Evolutionary conservation across 352 stramenopile genomes (phyloP).

Genomic region (Peronospora belbahrii): DNA sequence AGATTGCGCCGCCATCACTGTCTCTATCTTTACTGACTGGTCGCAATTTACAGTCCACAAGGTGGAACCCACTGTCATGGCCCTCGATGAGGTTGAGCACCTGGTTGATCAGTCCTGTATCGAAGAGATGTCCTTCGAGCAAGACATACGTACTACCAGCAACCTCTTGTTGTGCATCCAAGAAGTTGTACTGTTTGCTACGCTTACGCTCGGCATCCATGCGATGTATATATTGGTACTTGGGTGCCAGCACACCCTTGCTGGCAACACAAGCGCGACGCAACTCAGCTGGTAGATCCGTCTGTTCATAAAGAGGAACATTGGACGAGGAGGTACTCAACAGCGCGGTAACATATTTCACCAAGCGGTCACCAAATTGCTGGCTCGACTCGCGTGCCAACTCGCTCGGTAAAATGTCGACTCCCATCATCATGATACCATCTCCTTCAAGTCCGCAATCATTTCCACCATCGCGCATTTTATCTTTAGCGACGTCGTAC

Average conservation of each 20-base stretch:
- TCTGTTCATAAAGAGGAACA: conserved; percentile 40
- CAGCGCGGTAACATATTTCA: conserved; percentile 75
- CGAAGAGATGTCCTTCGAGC: conserved; percentile 92
- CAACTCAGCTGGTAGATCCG: conserved; percentile 67
- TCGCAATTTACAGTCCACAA: conserved; percentile 88
- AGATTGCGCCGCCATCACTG: conserved; percentile 29
- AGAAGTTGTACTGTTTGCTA: conserved; percentile 55
- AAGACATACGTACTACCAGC: conserved; percentile 73
- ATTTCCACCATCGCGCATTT: conserved; percentile 64
- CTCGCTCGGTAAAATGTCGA: conserved; percentile 94
- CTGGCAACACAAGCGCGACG: conserved; percentile 87
- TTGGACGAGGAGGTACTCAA: conserved; percentile 42
- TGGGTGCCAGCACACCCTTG: conserved; percentile 77
- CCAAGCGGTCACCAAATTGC: conserved; percentile 91
- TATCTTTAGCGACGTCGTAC: conserved; percentile 74
- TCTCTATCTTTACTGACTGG: conserved; percentile 51
- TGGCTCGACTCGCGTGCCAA: conserved; percentile 90
- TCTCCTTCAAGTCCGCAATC: conserved; percentile 27
- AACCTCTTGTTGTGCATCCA: conserved; percentile 60
- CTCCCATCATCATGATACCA: conserved; percentile 90
- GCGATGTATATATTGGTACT: conserved; percentile 90
- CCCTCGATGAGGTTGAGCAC: conserved; percentile 91
- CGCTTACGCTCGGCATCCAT: conserved; percentile 83
- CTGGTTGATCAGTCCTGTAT: conserved; percentile 94
- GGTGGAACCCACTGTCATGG: conserved; percentile 80